phyloP scores from a whole-genome alignment of 306 rosid genomes.

The Begonia fuchsioides region DNA sequence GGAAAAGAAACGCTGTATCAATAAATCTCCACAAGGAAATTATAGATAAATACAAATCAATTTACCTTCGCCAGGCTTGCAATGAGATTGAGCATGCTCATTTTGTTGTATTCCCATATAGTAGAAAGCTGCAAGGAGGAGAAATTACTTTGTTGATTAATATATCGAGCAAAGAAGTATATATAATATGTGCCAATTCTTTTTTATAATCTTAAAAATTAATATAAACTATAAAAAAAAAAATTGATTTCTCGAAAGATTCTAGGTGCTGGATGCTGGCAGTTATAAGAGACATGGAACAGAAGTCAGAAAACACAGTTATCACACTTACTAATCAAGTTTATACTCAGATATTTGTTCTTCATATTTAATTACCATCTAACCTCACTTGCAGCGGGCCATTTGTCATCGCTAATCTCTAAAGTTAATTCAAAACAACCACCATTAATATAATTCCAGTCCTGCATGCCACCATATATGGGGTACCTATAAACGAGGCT shows the following conservation, averaged over 20 bases:
- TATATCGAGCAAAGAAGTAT: too few species aligned
- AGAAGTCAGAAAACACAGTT: too few species aligned
- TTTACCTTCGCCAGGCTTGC: constrained; percentile 70
- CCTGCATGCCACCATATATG: constrained; percentile 96
- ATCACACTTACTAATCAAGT: too few species aligned
- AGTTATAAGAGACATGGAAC: too few species aligned
- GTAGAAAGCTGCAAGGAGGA: constrained; percentile 53
- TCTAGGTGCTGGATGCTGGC: too few species aligned
- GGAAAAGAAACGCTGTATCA: too few species aligned
- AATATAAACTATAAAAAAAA: too few species aligned
- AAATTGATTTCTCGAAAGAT: too few species aligned
- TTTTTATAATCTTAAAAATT: too few species aligned
- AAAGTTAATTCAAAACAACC: constrained; percentile 86
- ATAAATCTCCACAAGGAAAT: constrained; percentile 4
- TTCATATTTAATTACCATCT: constrained; percentile 2
- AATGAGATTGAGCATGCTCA: constrained; percentile 86
- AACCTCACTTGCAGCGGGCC: constrained; percentile 88
- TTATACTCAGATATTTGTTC: too few species aligned
- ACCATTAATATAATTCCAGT: constrained; percentile 78
- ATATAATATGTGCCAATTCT: too few species aligned
- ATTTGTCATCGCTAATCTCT: constrained; percentile 83
- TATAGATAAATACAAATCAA: constrained; percentile 8
- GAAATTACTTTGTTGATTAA: not conserved
- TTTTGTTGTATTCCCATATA: constrained; percentile 76
- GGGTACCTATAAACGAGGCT: constrained; percentile 64